Evolutionary conservation across 2,329 filamentous ascomycete species (phyloP).

Genomic region (Escovopsis sp.): DNA sequence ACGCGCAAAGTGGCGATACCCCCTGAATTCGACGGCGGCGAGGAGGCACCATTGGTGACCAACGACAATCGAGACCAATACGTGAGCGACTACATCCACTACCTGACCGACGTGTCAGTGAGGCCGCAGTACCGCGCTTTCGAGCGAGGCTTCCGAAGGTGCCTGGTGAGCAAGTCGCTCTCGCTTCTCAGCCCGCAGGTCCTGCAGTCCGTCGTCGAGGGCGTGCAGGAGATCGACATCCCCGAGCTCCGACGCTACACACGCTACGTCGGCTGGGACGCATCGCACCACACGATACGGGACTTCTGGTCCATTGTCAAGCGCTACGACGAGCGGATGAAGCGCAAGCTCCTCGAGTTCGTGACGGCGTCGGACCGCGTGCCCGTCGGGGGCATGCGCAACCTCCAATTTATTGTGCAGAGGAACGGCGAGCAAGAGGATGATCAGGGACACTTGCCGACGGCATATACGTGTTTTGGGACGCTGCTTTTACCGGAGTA

Average conservation of each 20-base stretch:
- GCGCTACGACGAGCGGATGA: slow-evolving; percentile 51
- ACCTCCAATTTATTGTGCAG: slow-evolving; percentile 72
- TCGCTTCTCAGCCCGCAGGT: slow-evolving; percentile 55
- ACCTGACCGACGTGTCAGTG: slow-evolving; percentile 67
- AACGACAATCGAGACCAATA: slow-evolving; percentile 65
- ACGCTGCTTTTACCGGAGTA: slow-evolving; percentile 80
- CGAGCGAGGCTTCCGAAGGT: slow-evolving; percentile 62
- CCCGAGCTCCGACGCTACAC: slow-evolving; percentile 54
- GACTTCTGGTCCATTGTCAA: slow-evolving; percentile 78
- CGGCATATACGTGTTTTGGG: slow-evolving; percentile 86
- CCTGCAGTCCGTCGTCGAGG: slow-evolving; percentile 70
- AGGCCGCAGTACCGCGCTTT: slow-evolving; percentile 69
- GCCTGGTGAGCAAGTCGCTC: slow-evolving; percentile 56
- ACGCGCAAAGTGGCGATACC: slow-evolving; percentile 8
- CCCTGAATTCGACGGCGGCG: not conserved
- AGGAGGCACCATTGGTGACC: slow-evolving; percentile 61
- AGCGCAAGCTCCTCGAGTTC: slow-evolving; percentile 71
- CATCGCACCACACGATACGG: slow-evolving; percentile 51
- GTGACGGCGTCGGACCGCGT: slow-evolving; percentile 87
- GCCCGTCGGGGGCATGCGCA: slow-evolving; percentile 71
- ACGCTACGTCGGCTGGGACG: slow-evolving; percentile 70
- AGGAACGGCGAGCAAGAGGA: slow-evolving; percentile 52
- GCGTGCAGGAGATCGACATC: slow-evolving; percentile 67
- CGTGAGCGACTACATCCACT: slow-evolving; percentile 71
- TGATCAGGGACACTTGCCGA: slow-evolving; percentile 51